phyloP scores from a whole-genome alignment of 371 early-diverging fungal species.

The Syncephalastrum monosporum region DNA sequence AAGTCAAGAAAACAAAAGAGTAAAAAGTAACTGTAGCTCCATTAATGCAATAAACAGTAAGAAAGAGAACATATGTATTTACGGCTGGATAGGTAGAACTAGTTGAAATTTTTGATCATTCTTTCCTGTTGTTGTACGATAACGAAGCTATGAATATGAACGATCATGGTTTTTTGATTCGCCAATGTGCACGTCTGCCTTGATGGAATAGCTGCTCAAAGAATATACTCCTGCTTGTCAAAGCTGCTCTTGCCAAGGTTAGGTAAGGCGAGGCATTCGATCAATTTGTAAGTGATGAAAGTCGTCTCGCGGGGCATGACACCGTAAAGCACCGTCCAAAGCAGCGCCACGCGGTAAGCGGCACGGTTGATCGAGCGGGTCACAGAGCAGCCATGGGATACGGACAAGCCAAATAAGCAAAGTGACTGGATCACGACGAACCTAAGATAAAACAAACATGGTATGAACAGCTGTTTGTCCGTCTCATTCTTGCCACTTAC shows the following conservation, averaged over 20 bases:
- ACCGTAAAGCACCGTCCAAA: conserved; percentile 22
- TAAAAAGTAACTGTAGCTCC: no score
- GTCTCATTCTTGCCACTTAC: conserved; percentile 10
- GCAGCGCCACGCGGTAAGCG: conserved; percentile 20
- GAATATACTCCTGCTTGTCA: background rate
- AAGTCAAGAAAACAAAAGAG: no score
- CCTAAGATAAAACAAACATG: background rate
- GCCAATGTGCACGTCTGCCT: background rate
- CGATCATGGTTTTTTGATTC: background rate
- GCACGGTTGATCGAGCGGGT: conserved; percentile 1
- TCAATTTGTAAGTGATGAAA: conserved; percentile 5
- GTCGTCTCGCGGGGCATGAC: conserved; percentile 21
- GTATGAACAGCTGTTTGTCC: background rate
- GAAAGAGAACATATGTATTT: no score
- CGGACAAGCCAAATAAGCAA: conserved; percentile 16
- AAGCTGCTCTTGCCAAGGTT: background rate
- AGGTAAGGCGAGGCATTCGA: background rate
- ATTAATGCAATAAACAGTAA: no score
- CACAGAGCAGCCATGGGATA: conserved; percentile 1
- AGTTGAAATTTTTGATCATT: background rate
- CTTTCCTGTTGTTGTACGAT: no score
- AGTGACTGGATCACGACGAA: conserved; percentile 17
- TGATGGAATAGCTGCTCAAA: background rate
- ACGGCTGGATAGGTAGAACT: no score
- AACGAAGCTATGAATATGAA: no score